Evolutionary conservation across 2,329 filamentous ascomycete genomes (phyloP).

Genomic region (Chaetomiaceae sp.): DNA sequence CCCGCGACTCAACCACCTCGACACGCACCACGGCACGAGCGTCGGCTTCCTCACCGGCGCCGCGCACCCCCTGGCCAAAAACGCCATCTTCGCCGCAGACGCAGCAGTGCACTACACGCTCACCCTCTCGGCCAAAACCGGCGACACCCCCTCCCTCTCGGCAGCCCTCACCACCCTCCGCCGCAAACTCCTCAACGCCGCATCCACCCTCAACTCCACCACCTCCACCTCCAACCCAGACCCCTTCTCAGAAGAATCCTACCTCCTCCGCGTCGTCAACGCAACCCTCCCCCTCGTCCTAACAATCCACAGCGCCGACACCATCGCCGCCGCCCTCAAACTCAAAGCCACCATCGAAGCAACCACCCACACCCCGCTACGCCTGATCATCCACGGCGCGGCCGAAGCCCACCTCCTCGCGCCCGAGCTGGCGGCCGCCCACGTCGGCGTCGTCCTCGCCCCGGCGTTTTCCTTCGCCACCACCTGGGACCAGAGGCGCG

Average conservation of each 20-base stretch:
- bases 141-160: conserved; percentile 46
- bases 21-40: conserved; percentile 51
- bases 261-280: conserved; percentile 49
- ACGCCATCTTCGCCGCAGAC: conserved; percentile 50
- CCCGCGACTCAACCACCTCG: conserved; percentile 40
- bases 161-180: conserved; percentile 49
- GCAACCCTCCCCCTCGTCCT: conserved; percentile 53
- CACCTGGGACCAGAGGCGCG: conserved; percentile 58
- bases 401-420: conserved; percentile 60
- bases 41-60: conserved; percentile 54
- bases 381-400: conserved; percentile 56
- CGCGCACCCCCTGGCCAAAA: conserved; percentile 40
- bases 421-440: conserved; percentile 49
- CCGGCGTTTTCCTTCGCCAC: conserved; percentile 52
- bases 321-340: conserved; percentile 54
- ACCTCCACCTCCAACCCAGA: conserved; percentile 35
- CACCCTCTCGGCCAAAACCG: conserved; percentile 41
- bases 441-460: conserved; percentile 55
- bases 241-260: conserved; percentile 44
- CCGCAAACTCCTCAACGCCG: conserved; percentile 48
- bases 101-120: conserved; percentile 57
- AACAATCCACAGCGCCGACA: conserved; percentile 58
- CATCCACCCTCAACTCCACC: too few species aligned
- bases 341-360: conserved; percentile 54
- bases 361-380: conserved; percentile 33